A percentile compares a stretch with the other conserved stretches of the same genome.
These are phyloP conservation scores for Hymenoscyphus albidus DNA, from an alignment of 2,329 filamentous ascomycete genomes.

Conservation along the genomic window DNA sequence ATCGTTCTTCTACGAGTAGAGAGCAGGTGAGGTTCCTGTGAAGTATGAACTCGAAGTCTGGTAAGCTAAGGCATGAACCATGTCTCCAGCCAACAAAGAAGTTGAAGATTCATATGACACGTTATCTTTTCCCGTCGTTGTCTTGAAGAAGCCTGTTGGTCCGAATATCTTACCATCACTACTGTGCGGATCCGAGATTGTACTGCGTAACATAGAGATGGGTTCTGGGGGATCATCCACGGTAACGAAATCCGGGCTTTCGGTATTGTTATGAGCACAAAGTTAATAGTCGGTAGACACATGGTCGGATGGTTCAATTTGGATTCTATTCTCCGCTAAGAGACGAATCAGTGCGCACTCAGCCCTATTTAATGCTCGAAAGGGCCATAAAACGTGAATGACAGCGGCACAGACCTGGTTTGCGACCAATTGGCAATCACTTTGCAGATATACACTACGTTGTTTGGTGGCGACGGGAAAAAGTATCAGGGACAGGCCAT, in stretches of 20 bases:
- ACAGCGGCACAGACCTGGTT: neutral
- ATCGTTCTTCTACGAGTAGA: neutral
- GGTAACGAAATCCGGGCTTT: neutral
- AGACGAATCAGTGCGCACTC: neutral
- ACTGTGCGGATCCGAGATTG: neutral
- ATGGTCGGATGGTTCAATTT: neutral
- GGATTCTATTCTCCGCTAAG: neutral
- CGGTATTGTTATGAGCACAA: neutral
- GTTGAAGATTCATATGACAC: neutral
- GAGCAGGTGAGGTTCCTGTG: neutral
- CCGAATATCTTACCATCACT: neutral
- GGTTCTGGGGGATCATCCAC: neutral
- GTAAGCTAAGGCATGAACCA: neutral
- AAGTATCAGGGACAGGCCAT: neutral
- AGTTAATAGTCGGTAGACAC: neutral
- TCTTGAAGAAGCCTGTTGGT: neutral
- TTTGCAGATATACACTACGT: neutral
- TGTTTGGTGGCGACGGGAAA: neutral
- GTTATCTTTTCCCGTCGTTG: neutral
- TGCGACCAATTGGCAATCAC: too few relatives aligned
- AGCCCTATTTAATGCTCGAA: neutral
- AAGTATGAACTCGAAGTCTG: neutral
- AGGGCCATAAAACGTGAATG: neutral
- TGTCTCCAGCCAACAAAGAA: neutral
- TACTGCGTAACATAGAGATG: neutral